Evolutionary conservation across 495 filamentous ascomycete species (phyloP).

Genomic region (Penicillium soppii): DNA sequence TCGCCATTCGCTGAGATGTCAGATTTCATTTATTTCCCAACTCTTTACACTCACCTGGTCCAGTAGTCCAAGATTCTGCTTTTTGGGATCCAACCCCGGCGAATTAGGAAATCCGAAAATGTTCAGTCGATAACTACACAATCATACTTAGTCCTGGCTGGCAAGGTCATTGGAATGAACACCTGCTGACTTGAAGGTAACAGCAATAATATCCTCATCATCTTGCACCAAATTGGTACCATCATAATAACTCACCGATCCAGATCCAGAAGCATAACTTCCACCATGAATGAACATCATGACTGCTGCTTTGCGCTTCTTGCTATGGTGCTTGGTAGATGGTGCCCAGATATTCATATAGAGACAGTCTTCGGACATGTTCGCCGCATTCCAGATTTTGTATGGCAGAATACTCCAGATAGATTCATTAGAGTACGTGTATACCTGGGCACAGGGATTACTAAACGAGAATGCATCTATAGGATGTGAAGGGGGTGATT

Average conservation of each 20-base stretch:
- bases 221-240: conserved; percentile 30
- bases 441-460: conserved; percentile 10
- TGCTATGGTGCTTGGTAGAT: background rate
- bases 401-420: conserved; percentile 12
- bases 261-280: conserved; percentile 29
- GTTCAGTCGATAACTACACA: conserved; percentile 35
- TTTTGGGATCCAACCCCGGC: conserved; percentile 13
- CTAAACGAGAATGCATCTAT: conserved; percentile 12
- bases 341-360: conserved; percentile 52
- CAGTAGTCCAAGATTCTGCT: conserved; percentile 32
- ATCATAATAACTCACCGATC: conserved; percentile 36
- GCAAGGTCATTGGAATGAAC: background rate
- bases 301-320: conserved; percentile 12
- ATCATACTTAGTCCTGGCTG: no score
- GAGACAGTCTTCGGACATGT: conserved; percentile 51
- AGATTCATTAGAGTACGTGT: conserved; percentile 11
- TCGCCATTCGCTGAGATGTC: conserved; percentile 25
- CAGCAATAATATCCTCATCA: conserved; percentile 36
- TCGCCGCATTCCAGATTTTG: conserved; percentile 4
- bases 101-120: conserved; percentile 39
- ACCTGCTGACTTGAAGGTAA: conserved; percentile 20
- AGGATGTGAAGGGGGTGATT: background rate
- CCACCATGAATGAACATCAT: conserved; percentile 24
- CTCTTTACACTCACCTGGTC: conserved; percentile 23
- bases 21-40: background rate